Evolutionary conservation across 2,329 filamentous ascomycete species (phyloP).

Genomic region (Magnaporthiopsis poae): DNA sequence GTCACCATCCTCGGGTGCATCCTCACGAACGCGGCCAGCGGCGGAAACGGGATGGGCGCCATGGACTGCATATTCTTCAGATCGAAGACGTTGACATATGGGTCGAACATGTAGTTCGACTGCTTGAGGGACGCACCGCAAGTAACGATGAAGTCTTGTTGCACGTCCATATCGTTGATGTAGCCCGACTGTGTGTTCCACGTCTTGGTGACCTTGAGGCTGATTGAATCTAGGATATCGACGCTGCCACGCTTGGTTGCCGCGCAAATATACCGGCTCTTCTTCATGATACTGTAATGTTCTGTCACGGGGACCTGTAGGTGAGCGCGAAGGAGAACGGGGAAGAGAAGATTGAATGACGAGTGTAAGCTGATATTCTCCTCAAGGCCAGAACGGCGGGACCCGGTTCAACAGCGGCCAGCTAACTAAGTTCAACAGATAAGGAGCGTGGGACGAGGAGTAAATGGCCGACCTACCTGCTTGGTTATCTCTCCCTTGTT

Average conservation of each 20-base stretch:
- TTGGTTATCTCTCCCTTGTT: constrained; percentile 63
- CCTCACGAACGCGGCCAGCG: constrained; percentile 84
- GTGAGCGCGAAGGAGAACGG: neutral
- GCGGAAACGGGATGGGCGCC: constrained; percentile 83
- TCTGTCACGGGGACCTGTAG: constrained; percentile 56
- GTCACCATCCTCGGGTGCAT: constrained; percentile 96
- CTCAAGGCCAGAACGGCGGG: neutral
- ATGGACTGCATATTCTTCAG: constrained; percentile 81
- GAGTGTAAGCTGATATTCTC: neutral
- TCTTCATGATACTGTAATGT: constrained; percentile 86
- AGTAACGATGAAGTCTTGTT: constrained; percentile 88
- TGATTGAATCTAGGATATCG: constrained; percentile 73
- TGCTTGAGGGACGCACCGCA: constrained; percentile 86
- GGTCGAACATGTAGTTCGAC: constrained; percentile 70
- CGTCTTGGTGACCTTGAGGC: constrained; percentile 67
- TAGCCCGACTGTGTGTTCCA: constrained; percentile 85
- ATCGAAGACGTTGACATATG: constrained; percentile 90
- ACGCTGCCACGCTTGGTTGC: constrained; percentile 75
- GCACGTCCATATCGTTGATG: constrained; percentile 94
- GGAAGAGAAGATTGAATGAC: neutral
- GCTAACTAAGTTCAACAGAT: neutral
- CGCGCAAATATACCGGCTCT: constrained; percentile 78
- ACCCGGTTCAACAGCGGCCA: neutral
- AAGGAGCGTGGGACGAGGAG: neutral
- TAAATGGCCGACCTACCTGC: constrained; percentile 21